Conservation (phyloP, 306 rosid genomes). For the Quercus variabilis region DNA sequence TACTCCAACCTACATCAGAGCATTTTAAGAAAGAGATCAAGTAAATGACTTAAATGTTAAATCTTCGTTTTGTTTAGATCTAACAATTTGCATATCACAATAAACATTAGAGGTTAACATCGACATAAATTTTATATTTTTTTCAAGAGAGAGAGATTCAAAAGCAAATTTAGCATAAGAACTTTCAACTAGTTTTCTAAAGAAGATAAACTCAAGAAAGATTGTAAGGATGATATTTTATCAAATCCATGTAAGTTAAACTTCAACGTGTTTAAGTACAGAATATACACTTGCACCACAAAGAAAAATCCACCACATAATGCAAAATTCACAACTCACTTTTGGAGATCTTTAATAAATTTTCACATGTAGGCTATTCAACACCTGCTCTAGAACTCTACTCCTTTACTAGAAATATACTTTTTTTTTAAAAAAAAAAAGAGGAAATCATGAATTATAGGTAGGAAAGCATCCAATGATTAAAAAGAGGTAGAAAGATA, state of each 20-base stretch:
- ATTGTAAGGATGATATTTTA: not conserved
- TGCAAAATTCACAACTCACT: too few species aligned
- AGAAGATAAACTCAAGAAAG: not conserved
- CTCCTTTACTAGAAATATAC: not conserved
- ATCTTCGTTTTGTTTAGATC: not conserved
- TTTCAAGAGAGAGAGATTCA: not conserved
- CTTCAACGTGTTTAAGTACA: not conserved
- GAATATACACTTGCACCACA: not conserved
- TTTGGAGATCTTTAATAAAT: not conserved
- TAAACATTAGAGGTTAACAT: not conserved
- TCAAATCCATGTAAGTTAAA: not conserved
- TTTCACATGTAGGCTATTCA: not conserved
- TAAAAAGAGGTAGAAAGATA: not conserved
- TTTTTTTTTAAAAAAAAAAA: too few species aligned
- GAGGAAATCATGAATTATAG: not conserved
- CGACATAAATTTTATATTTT: not conserved
- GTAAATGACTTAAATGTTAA: not conserved
- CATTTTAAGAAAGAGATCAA: not conserved
- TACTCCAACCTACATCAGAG: slow-evolving; percentile 55
- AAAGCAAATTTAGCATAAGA: not conserved
- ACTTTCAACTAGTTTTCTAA: not conserved
- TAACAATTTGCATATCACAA: not conserved
- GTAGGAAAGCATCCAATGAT: slow-evolving; percentile 1
- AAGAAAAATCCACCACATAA: not conserved
- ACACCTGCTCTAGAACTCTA: not conserved